Conservation (phyloP, 2,329 filamentous ascomycete species). For the Fusarium sp. region DNA sequence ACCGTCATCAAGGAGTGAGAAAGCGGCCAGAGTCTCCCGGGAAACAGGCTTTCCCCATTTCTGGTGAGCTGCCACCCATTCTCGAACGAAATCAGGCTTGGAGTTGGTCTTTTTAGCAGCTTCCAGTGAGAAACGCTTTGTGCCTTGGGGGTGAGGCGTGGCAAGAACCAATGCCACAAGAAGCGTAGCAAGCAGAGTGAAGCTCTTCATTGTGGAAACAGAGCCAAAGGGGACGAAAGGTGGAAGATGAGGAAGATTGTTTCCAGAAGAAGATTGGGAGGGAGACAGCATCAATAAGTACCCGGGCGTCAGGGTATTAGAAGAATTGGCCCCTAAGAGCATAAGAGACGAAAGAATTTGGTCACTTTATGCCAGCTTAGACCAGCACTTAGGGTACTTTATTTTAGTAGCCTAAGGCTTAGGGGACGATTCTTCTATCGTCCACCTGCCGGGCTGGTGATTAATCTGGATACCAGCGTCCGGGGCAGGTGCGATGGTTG, state of each 20-base stretch:
- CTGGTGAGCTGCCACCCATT: constrained; percentile 49
- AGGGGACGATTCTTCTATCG: no score
- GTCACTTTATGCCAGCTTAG: no score
- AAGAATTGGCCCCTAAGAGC: no score
- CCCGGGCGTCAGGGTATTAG: no score
- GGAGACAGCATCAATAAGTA: background rate
- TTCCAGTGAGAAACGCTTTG: constrained; percentile 47
- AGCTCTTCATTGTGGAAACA: constrained; percentile 25
- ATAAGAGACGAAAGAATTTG: no score
- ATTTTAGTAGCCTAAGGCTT: no score
- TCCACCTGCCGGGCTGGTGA: background rate
- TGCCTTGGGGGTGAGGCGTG: constrained; percentile 10
- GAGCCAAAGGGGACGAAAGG: background rate
- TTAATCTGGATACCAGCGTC: constrained; percentile 7
- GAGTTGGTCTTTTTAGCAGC: constrained; percentile 37
- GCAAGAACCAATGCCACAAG: constrained; percentile 24
- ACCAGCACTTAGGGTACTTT: no score
- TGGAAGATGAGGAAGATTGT: background rate
- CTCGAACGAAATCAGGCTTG: constrained; percentile 49
- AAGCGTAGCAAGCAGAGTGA: constrained; percentile 31
- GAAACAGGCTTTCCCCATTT: constrained; percentile 51
- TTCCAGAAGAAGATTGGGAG: background rate
- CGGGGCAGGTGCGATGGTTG: constrained; percentile 2
- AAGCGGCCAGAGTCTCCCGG: constrained; percentile 29
- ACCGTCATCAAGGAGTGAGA: constrained; percentile 50